These are phyloP conservation scores for Neonectria coccinea DNA, from an alignment of 2,329 filamentous ascomycete species.

Conservation along the genomic window DNA sequence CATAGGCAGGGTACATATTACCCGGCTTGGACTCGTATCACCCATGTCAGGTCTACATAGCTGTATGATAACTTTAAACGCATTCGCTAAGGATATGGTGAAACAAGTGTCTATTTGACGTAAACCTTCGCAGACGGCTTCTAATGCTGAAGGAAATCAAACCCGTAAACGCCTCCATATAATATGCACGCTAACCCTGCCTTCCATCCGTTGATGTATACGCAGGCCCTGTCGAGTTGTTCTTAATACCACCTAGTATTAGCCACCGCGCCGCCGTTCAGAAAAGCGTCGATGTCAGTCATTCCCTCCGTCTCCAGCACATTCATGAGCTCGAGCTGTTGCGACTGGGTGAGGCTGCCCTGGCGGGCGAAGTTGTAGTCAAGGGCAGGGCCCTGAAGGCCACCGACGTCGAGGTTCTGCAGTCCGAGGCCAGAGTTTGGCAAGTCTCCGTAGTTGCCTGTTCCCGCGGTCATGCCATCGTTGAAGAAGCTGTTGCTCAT, in stretches of 20 bases:
- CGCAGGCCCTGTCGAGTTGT: neutral
- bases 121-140: conserved; percentile 15
- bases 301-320: conserved; percentile 78
- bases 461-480: conserved; percentile 46
- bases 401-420: conserved; percentile 46
- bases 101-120: conserved; percentile 11
- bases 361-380: conserved; percentile 63
- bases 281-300: conserved; percentile 70
- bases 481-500: conserved; percentile 58
- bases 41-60: too few species aligned
- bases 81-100: neutral
- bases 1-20: neutral
- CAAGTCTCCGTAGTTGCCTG: conserved; percentile 47
- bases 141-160: conserved; percentile 33
- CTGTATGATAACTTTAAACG: neutral
- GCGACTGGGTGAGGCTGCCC: conserved; percentile 80
- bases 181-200: conserved; percentile 17
- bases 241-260: conserved; percentile 50
- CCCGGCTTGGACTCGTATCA: neutral
- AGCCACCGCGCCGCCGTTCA: conserved; percentile 56
- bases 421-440: conserved; percentile 49
- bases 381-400: conserved; percentile 43
- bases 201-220: conserved; percentile 21
- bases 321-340: conserved; percentile 86
- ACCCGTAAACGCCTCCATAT: conserved; percentile 30